Base-by-base conservation (phyloP, 2,329 filamentous ascomycete species). In the Venturia asperata region DNA sequence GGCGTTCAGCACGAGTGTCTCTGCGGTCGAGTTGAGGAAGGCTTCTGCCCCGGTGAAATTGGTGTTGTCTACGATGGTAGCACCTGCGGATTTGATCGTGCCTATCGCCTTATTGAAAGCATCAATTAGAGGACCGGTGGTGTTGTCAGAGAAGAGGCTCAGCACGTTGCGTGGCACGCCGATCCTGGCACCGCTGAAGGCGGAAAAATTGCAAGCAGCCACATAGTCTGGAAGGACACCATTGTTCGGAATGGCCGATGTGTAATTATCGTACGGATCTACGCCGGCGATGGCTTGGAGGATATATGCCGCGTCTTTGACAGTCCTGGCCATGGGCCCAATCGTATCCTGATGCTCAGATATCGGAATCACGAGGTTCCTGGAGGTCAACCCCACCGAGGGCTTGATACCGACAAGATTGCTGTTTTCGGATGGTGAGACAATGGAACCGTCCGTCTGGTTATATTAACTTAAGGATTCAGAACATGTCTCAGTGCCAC, bases 361-460 rank as follows among this genome's bases (percentile, higher is more conserved):
- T 66, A 90, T 84, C 0, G 88, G 88, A 13, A 91, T 83, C 1
- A 89, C 87, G 5, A 87, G 77, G 66, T 82, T 76, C 17, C 84
- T 77, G 1, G 84, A 86, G 0, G 83, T 88, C 3, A 89, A 76
- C 0, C 87, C 87, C 1, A 88, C 83, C 0, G 64, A 66, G n/a
- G 68, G 85, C 71, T 87, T 87, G 72, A 90, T 85, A 1, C 85
- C 87, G 0, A 88, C 86, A 1, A 89, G 72, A 65, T 87, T 87
- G 75, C 84, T 88, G 5, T 75, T 69, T 30, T 79, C 70, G 21
- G 75, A 76, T 0, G 88, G 87, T 11, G 78, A 79, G 4, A 88
- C 71, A 64, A 90, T 88, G 21, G 83, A 87, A 3, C 87, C 87
- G 66, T 80, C 79, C 0, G 87, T 89, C 73, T 79, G n/a, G 4